Evolutionary conservation across 1,284 basidiomycete genomes (phyloP).

Genomic region (Trichosporon sp.): DNA sequence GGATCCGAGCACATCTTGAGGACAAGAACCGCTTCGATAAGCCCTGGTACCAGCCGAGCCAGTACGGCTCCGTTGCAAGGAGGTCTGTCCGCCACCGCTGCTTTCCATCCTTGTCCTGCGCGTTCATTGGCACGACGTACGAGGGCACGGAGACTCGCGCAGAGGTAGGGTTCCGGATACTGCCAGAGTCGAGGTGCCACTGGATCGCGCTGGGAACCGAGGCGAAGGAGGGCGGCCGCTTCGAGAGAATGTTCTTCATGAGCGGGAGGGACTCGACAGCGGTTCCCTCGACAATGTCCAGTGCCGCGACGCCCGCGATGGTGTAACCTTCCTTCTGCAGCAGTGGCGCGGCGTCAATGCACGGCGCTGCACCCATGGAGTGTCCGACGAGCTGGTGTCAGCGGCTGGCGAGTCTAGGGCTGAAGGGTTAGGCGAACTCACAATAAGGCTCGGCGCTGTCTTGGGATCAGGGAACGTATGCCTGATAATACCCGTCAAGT

Average conservation of each 20-base stretch:
- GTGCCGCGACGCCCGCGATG: constrained; percentile 78
- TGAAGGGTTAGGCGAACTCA: constrained; percentile 53
- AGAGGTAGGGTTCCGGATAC: constrained; percentile 75
- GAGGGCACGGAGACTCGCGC: constrained; percentile 83
- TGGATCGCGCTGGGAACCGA: constrained; percentile 81
- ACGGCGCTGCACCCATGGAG: constrained; percentile 88
- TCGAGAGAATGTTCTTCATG: constrained; percentile 85
- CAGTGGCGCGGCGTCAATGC: constrained; percentile 69
- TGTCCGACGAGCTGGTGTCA: constrained; percentile 74
- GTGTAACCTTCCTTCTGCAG: constrained; percentile 70
- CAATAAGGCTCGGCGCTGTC: constrained; percentile 71
- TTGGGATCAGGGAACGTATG: constrained; percentile 69
- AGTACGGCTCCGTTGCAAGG: constrained; percentile 81
- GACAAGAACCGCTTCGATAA: constrained; percentile 77
- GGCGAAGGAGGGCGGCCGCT: constrained; percentile 80
- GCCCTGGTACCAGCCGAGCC: constrained; percentile 89
- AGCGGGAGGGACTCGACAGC: constrained; percentile 86
- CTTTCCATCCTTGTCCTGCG: constrained; percentile 37
- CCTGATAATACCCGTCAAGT: constrained; percentile 69
- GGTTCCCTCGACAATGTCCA: constrained; percentile 98
- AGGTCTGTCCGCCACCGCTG: constrained; percentile 81
- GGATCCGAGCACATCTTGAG: constrained; percentile 75
- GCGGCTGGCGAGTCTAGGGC: constrained; percentile 23
- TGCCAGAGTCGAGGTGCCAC: constrained; percentile 83
- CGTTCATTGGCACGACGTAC: constrained; percentile 63